Conservation (phyloP, 2,329 filamentous ascomycete species). For the Arthrobotrys iridis region DNA sequence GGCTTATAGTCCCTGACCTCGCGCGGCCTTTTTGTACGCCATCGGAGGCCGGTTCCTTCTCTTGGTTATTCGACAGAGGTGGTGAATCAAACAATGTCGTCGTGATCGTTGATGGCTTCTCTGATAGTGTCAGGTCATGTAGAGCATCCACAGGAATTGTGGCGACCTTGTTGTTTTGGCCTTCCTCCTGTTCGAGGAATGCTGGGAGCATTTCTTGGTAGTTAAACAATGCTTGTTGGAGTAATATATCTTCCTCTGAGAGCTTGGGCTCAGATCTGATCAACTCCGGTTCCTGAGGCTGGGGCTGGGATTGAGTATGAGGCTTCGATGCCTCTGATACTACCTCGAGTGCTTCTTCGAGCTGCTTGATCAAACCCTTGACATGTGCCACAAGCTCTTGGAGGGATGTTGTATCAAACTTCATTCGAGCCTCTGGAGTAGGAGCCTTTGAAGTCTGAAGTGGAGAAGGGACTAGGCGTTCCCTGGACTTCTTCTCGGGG, state of each 20-base stretch:
- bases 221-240: constrained; percentile 43
- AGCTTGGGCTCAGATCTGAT: constrained; percentile 1
- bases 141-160: constrained; percentile 43
- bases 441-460: constrained; percentile 49
- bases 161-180: constrained; percentile 3
- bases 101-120: constrained; percentile 21
- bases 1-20: constrained; percentile 35
- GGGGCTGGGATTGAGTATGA: neutral
- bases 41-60: constrained; percentile 15
- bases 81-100: constrained; percentile 1
- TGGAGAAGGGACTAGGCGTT: constrained; percentile 45
- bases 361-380: constrained; percentile 55
- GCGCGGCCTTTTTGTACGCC: constrained; percentile 31
- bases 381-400: constrained; percentile 58
- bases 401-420: constrained; percentile 58
- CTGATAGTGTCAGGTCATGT: constrained; percentile 31
- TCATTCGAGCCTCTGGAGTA: constrained; percentile 41
- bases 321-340: constrained; percentile 13
- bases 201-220: constrained; percentile 52
- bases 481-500: constrained; percentile 38
- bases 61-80: constrained; percentile 9
- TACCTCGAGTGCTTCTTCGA: constrained; percentile 54
- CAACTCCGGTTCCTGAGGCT: neutral
- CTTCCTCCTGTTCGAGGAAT: constrained; percentile 32
- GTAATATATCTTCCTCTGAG: constrained; percentile 36